Percentiles rank a stretch among this genome's conserved stretches.
These are phyloP conservation scores for Acanthamoeba royreba DNA, from an alignment of 208 protist genomes.

Conservation along the genomic window DNA sequence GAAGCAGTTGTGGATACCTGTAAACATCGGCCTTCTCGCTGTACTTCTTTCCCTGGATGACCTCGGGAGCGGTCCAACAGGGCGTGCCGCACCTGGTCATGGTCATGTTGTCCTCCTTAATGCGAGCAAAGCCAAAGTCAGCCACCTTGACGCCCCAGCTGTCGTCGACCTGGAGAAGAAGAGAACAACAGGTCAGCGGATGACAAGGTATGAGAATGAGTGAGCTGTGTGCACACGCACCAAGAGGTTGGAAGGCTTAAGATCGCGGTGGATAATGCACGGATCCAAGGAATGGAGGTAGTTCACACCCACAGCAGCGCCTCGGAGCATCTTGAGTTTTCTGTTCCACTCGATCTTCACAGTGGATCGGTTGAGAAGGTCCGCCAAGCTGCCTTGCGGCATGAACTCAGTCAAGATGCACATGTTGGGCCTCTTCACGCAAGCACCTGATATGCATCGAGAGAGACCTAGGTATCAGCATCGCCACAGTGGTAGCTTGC, in stretches of 20 bases:
- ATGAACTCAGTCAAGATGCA: neutral
- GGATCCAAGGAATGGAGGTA: conserved; percentile 38
- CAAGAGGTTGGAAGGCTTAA: conserved; percentile 70
- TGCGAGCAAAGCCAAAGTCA: too few species aligned
- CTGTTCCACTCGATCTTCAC: neutral
- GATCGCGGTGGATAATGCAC: too few species aligned
- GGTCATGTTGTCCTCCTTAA: neutral
- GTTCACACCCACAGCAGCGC: neutral
- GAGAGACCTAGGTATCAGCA: too few species aligned
- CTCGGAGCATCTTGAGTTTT: neutral
- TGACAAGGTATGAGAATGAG: too few species aligned
- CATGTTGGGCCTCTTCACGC: neutral
- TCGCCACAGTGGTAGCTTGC: too few species aligned
- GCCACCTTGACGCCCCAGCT: conserved; percentile 66
- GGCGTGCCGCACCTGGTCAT: too few species aligned
- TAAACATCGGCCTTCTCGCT: too few species aligned
- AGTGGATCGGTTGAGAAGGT: neutral
- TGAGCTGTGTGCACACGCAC: too few species aligned
- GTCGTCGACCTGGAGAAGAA: conserved; percentile 64
- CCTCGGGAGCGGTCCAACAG: neutral
- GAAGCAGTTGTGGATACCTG: too few species aligned
- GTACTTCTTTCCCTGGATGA: too few species aligned
- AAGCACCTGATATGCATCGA: too few species aligned
- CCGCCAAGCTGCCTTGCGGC: neutral
- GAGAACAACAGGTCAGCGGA: too few species aligned